Evolutionary conservation across 2,329 filamentous ascomycete species (phyloP).

Genomic region (Ophiostoma sp.): DNA sequence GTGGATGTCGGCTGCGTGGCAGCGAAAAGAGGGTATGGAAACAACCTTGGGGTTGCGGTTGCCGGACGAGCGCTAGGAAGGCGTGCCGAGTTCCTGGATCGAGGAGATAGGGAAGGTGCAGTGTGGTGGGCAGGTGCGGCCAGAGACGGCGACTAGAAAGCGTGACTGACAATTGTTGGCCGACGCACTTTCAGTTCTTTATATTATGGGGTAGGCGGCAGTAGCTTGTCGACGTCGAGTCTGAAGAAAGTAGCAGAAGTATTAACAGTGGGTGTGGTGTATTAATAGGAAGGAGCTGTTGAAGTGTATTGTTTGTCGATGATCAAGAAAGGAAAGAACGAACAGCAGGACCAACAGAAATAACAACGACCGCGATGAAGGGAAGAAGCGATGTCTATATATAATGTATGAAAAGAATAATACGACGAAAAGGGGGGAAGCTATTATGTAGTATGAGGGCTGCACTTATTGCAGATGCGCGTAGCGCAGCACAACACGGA

Average conservation of each 20-base stretch:
- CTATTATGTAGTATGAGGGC: background rate
- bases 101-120: constrained; percentile 11
- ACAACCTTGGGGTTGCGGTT: background rate
- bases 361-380: background rate
- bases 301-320: background rate
- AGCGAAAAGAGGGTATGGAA: background rate
- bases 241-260: background rate
- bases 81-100: constrained; percentile 18
- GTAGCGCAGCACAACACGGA: background rate
- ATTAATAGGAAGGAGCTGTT: background rate
- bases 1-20: background rate
- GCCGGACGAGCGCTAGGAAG: constrained; percentile 11
- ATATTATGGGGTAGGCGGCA: constrained; percentile 11
- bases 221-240: background rate
- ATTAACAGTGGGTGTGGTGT: background rate
- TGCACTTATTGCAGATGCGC: background rate
- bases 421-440: background rate
- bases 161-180: background rate
- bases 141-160: background rate
- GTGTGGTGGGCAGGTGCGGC: background rate
- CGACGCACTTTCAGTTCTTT: background rate
- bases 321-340: constrained; percentile 4
- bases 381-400: background rate
- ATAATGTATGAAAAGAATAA: background rate
- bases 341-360: background rate